Conservation (phyloP, 106 monocot genomes). For the Acorus calamus region DNA sequence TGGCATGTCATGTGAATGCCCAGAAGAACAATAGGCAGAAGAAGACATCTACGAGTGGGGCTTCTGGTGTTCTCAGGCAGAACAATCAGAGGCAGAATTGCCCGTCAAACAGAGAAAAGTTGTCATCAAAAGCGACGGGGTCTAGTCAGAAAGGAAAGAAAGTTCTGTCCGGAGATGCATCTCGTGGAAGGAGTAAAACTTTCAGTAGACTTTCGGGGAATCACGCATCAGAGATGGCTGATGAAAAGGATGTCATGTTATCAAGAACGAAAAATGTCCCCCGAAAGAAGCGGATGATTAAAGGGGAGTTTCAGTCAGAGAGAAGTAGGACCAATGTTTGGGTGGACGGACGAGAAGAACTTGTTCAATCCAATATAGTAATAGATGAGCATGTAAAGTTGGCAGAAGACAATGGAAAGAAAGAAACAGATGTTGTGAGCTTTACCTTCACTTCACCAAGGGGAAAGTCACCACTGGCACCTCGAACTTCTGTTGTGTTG, state of each 20-base stretch:
- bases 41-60: slow-evolving; percentile 15
- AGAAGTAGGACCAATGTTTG: slow-evolving; percentile 6
- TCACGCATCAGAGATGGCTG: slow-evolving; percentile 4
- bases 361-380: slow-evolving; percentile 27
- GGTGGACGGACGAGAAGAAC: slow-evolving; percentile 15
- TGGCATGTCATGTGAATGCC: slow-evolving; percentile 20
- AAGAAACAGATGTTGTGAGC: slow-evolving; percentile 41
- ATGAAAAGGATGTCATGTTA: slow-evolving; percentile 24
- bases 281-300: slow-evolving; percentile 56
- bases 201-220: slow-evolving; percentile 32
- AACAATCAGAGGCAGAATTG: slow-evolving; percentile 80
- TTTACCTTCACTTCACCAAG: slow-evolving; percentile 68
- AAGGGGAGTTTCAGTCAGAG: slow-evolving; percentile 13
- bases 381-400: slow-evolving; percentile 27
- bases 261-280: slow-evolving; percentile 37
- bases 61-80: slow-evolving; percentile 54
- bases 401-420: slow-evolving; percentile 25
- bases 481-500: slow-evolving; percentile 6
- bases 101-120: slow-evolving; percentile 31
- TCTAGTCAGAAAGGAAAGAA: slow-evolving; percentile 39
- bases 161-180: slow-evolving; percentile 24
- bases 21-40: slow-evolving; percentile 38
- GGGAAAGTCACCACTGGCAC: slow-evolving; percentile 16
- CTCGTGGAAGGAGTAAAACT: slow-evolving; percentile 32
- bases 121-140: slow-evolving; percentile 12